Percentiles rank a stretch among this genome's conserved stretches.
Evolutionary conservation across 768 basidiomycete genomes (phyloP).

Genomic region (Pholiota microspora): DNA sequence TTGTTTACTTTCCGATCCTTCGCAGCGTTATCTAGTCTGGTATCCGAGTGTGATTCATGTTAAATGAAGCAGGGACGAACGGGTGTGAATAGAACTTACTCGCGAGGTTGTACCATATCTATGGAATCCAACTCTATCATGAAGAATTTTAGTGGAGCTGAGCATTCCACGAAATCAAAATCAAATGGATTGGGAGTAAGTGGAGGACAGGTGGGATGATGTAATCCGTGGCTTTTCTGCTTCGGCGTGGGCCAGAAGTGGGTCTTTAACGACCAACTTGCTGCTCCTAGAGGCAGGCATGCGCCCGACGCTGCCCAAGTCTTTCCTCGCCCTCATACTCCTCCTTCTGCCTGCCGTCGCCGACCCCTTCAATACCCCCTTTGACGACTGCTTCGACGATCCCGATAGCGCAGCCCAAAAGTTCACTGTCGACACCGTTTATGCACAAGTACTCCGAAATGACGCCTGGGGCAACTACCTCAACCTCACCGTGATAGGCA

Average conservation of each 20-base stretch:
- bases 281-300: slow-evolving; percentile 5
- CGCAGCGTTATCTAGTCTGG: too few relatives aligned
- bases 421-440: slow-evolving; percentile 66
- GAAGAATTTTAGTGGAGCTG: too few relatives aligned
- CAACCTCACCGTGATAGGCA: slow-evolving; percentile 74
- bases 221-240: slow-evolving; percentile 1
- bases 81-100: too few relatives aligned
- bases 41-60: too few relatives aligned
- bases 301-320: slow-evolving; percentile 19
- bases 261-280: background rate
- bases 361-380: slow-evolving; percentile 62
- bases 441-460: slow-evolving; percentile 62
- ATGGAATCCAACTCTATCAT: too few relatives aligned
- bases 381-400: slow-evolving; percentile 64
- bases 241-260: background rate
- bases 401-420: slow-evolving; percentile 50
- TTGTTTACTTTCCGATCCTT: too few relatives aligned
- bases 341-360: slow-evolving; percentile 28
- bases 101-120: too few relatives aligned
- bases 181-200: too few relatives aligned
- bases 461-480: slow-evolving; percentile 44
- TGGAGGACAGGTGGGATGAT: slow-evolving; percentile 2
- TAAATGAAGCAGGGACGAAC: too few relatives aligned
- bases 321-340: slow-evolving; percentile 17
- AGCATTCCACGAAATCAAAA: too few relatives aligned